phyloP scores from a whole-genome alignment of 1,139 yeast genomes.

The Chernovozyma sophiae-reginae region DNA sequence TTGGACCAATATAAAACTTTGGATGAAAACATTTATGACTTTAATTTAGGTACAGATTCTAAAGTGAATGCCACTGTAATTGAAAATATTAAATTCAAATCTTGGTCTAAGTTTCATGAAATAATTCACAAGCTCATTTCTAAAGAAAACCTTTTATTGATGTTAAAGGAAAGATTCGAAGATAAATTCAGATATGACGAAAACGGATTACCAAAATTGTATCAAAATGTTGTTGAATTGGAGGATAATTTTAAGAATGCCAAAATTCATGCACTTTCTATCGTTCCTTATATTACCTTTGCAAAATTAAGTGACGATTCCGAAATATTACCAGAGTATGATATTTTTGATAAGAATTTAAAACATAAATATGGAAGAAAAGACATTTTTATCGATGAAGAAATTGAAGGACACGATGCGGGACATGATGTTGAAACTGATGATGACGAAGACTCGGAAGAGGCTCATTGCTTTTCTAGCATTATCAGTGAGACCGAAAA shows the following conservation, averaged over 20 bases:
- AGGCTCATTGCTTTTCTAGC: slow-evolving; percentile 43
- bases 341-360: slow-evolving; percentile 28
- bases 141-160: slow-evolving; percentile 53
- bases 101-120: slow-evolving; percentile 65
- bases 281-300: slow-evolving; percentile 56
- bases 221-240: slow-evolving; percentile 72
- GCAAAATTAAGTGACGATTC: slow-evolving; percentile 53
- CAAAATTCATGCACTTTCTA: slow-evolving; percentile 49
- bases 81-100: slow-evolving; percentile 42
- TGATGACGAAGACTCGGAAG: slow-evolving; percentile 36
- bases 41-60: slow-evolving; percentile 55
- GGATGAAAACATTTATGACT: slow-evolving; percentile 40
- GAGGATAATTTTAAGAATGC: slow-evolving; percentile 62
- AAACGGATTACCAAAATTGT: slow-evolving; percentile 76
- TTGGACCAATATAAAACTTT: slow-evolving; percentile 15
- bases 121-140: slow-evolving; percentile 56
- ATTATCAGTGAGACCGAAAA: slow-evolving; percentile 59
- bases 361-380: slow-evolving; percentile 15
- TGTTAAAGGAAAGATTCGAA: slow-evolving; percentile 72
- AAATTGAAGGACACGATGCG: slow-evolving; percentile 10
- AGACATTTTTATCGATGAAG: slow-evolving; percentile 8
- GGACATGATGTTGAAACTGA: slow-evolving; percentile 29
- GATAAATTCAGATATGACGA: slow-evolving; percentile 78
- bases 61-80: slow-evolving; percentile 40
- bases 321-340: slow-evolving; percentile 55